Conservation (phyloP, 2,329 filamentous ascomycete species). For the Aspergillus clavatus region DNA sequence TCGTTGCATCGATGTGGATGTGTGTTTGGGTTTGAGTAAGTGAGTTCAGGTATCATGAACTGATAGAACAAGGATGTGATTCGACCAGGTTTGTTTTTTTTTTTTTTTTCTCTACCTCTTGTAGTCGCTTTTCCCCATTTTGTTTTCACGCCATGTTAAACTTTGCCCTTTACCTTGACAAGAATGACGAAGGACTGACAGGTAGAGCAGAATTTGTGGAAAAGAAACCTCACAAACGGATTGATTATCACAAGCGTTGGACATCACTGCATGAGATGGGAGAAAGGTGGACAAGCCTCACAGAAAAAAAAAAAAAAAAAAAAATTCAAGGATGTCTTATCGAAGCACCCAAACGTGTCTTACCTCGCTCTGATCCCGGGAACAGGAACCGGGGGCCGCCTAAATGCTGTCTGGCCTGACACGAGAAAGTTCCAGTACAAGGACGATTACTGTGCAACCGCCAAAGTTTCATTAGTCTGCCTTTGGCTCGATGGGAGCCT, state of each 20-base stretch:
- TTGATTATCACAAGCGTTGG: constrained; percentile 24
- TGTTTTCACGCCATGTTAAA: constrained; percentile 7
- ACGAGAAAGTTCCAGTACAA: constrained; percentile 5
- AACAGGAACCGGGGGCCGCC: constrained; percentile 13
- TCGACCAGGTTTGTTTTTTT: constrained; percentile 2
- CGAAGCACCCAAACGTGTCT: constrained; percentile 7
- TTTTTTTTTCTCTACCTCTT: no score
- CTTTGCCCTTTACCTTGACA: neutral
- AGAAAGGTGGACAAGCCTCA: constrained; percentile 15
- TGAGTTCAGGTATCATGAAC: no score
- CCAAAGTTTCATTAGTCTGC: constrained; percentile 2
- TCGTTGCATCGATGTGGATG: no score
- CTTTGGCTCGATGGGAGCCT: constrained; percentile 1
- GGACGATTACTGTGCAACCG: constrained; percentile 18
- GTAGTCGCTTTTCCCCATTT: neutral
- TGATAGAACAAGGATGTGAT: neutral
- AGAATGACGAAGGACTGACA: constrained; percentile 10
- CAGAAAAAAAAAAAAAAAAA: no score
- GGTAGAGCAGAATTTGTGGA: constrained; percentile 18
- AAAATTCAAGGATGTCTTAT: constrained; percentile 5
- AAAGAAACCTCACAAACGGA: constrained; percentile 20
- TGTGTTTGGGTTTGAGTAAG: no score
- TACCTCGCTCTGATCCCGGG: constrained; percentile 16
- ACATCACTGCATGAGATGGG: constrained; percentile 32
- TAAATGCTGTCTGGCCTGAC: constrained; percentile 14